These are phyloP conservation scores for Geranium incanum DNA, from an alignment of 441 rosid species.

Conservation along the genomic window DNA sequence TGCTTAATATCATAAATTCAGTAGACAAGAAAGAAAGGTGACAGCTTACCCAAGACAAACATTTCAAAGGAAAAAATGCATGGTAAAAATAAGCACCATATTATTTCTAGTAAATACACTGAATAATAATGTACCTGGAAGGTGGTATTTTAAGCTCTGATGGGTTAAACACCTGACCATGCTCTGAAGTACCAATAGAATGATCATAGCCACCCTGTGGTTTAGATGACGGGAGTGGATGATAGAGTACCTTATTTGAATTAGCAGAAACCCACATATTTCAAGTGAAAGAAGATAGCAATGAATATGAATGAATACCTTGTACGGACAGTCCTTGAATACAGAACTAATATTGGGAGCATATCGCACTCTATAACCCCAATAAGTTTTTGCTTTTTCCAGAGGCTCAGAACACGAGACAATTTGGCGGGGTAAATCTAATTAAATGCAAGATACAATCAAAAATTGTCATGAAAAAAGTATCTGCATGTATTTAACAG, in stretches of 20 bases:
- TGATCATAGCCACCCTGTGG: conserved; percentile 87
- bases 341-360: conserved; percentile 73
- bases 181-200: conserved; percentile 92
- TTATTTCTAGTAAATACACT: background rate
- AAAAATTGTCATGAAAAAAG: conserved; percentile 12
- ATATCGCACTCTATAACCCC: conserved; percentile 96
- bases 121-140: conserved; percentile 49
- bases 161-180: conserved; percentile 55
- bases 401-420: conserved; percentile 64
- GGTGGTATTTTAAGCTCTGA: conserved; percentile 61
- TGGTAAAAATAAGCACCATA: background rate
- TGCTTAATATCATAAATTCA: background rate
- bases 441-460: conserved; percentile 24
- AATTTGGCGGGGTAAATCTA: conserved; percentile 58
- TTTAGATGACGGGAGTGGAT: conserved; percentile 21
- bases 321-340: conserved; percentile 48
- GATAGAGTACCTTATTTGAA: conserved; percentile 7
- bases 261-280: background rate
- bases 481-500: background rate
- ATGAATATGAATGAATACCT: conserved; percentile 33
- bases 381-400: conserved; percentile 70
- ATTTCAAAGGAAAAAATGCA: background rate
- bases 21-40: background rate
- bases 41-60: background rate
- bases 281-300: background rate